Evolutionary conservation across 306 rosid species (phyloP).

Genomic region (Morella rubra): DNA sequence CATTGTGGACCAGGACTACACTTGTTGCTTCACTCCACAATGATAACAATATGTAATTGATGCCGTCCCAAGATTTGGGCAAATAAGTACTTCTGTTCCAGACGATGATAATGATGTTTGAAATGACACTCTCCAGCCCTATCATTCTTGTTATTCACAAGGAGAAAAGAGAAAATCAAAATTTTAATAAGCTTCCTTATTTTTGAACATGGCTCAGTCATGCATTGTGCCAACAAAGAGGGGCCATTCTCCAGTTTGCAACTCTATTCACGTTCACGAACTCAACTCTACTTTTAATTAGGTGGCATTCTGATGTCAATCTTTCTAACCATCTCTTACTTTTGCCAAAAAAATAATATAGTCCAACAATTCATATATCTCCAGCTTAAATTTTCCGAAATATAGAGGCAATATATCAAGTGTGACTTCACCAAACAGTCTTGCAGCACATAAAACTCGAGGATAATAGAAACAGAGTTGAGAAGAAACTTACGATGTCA

Average conservation of each 20-base stretch:
- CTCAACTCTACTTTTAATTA: not conserved
- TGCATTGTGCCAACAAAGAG: not conserved
- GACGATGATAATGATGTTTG: not conserved
- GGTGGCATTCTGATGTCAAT: not conserved
- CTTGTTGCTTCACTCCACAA: not conserved
- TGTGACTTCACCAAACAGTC: not conserved
- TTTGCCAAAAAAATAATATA: not conserved
- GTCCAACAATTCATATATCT: not conserved
- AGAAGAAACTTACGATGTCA: slow-evolving; percentile 80
- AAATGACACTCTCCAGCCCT: not conserved
- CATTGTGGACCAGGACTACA: not conserved
- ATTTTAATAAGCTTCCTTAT: not conserved
- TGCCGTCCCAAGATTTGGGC: not conserved
- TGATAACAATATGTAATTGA: slow-evolving; percentile 10
- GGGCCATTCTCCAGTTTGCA: not conserved
- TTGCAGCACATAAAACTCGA: slow-evolving; percentile 17
- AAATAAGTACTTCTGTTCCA: not conserved
- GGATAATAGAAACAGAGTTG: slow-evolving; percentile 9
- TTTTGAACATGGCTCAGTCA: not conserved
- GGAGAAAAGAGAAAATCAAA: not conserved
- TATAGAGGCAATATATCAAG: not conserved
- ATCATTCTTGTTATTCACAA: not conserved
- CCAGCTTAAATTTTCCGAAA: not conserved
- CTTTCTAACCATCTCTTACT: not conserved
- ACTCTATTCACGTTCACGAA: not conserved